These are phyloP conservation scores for Aspergillus sclerotioniger DNA, from an alignment of 495 filamentous ascomycete genomes.

Conservation along the genomic window DNA sequence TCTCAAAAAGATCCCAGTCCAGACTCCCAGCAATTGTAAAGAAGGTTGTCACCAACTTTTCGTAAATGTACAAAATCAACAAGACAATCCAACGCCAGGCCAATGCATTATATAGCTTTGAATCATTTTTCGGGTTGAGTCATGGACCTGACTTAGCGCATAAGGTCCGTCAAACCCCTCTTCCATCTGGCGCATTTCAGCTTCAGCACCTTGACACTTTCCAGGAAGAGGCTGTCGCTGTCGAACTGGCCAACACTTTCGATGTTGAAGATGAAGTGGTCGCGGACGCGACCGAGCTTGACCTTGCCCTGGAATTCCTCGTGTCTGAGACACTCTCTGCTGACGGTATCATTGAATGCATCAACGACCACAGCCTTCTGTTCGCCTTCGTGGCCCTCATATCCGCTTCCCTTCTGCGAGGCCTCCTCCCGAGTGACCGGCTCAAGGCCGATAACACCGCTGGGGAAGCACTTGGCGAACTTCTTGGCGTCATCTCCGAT, in stretches of 20 bases:
- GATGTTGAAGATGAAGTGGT: conserved; percentile 96
- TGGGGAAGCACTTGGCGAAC: conserved; percentile 86
- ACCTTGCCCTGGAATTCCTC: conserved; percentile 94
- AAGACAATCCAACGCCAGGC: conserved; percentile 43
- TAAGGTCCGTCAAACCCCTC: conserved; percentile 54
- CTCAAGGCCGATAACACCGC: conserved; percentile 81
- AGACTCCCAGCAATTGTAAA: conserved; percentile 38
- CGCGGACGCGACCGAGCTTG: conserved; percentile 79
- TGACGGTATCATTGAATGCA: conserved; percentile 86
- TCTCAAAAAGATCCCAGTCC: conserved; percentile 29
- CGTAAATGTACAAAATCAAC: conserved; percentile 42
- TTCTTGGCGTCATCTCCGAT: conserved; percentile 82
- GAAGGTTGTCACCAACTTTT: conserved; percentile 39
- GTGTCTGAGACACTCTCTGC: conserved; percentile 86
- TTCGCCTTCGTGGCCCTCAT: conserved; percentile 70
- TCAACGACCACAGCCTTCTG: conserved; percentile 82
- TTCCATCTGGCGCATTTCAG: conserved; percentile 68
- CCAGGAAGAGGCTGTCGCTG: conserved; percentile 86
- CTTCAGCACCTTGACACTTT: conserved; percentile 80
- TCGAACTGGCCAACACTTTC: conserved; percentile 94
- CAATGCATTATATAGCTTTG: conserved; percentile 41
- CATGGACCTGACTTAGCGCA: conserved; percentile 38
- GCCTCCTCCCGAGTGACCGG: conserved; percentile 68
- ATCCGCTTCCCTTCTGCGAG: conserved; percentile 56
- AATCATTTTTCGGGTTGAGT: conserved; percentile 9